phyloP scores from a whole-genome alignment of 1,284 basidiomycete genomes.

The Marasmius sp. region DNA sequence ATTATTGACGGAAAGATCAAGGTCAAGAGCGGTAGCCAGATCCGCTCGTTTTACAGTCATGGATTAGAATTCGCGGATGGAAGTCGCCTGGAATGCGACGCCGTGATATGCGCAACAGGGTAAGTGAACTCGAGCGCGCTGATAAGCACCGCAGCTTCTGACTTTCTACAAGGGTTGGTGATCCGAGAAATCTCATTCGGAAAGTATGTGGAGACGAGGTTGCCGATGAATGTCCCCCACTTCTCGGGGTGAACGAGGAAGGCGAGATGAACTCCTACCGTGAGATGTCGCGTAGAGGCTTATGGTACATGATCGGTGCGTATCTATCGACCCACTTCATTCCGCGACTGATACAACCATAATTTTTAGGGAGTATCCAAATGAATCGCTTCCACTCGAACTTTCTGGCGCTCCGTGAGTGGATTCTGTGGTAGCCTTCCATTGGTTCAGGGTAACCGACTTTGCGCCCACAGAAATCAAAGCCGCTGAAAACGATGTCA shows the following conservation, averaged over 20 bases:
- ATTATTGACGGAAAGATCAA: slow-evolving; percentile 72
- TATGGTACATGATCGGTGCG: slow-evolving; percentile 56
- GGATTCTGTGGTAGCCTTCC: too few species aligned
- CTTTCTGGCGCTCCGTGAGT: too few species aligned
- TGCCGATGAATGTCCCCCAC: slow-evolving; percentile 40
- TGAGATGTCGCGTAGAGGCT: slow-evolving; percentile 48
- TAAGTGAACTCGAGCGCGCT: slow-evolving; percentile 28
- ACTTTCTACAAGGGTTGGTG: slow-evolving; percentile 16
- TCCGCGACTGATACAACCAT: too few species aligned
- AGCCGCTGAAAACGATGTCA: too few species aligned
- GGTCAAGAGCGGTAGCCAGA: slow-evolving; percentile 59
- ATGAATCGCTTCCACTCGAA: too few species aligned
- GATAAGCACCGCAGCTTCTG: too few species aligned
- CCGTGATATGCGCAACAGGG: slow-evolving; percentile 66
- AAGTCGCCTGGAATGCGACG: slow-evolving; percentile 58
- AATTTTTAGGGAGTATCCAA: too few species aligned
- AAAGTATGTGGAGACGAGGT: slow-evolving; percentile 48
- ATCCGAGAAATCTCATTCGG: slow-evolving; percentile 25
- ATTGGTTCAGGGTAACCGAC: too few species aligned
- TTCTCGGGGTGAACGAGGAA: slow-evolving; percentile 68
- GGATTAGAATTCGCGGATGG: slow-evolving; percentile 64
- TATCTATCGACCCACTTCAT: neutral
- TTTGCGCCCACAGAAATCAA: too few species aligned
- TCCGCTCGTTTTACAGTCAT: slow-evolving; percentile 49
- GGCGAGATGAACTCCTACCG: slow-evolving; percentile 60